Evolutionary conservation across 306 rosid genomes (phyloP), one percentile per base, ranked within the genome.

Genomic region (Alnus glutinosa): DNA sequence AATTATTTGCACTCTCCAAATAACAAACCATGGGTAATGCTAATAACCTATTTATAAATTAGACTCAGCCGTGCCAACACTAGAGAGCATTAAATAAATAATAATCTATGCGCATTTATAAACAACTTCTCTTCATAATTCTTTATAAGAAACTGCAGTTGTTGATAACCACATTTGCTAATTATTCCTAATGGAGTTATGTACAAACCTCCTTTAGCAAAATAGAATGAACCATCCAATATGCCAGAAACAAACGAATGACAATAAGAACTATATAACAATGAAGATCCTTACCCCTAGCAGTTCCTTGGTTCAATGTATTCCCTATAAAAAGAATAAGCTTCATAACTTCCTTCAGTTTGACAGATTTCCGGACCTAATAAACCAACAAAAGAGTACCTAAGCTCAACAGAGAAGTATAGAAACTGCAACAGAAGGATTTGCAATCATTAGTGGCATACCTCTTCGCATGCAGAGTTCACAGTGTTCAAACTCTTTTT

Each of bases 221-320:
- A 19, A 39, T 18, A 68, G 30, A 68, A 68, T 18, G 50, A 68
- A 44, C 19, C 70, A 7, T 74, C 54, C 47, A 78, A 76, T 32
- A 46, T 49, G 62, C 78, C 63, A 78, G 80, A 73, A 79, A 76
- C 73, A 6, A 37, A 79, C 58, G 59, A 62, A 42, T 59, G 39
- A 77, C 42, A 44, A 72, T 3, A 14, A 46, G 50, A 59, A 42
- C 9, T 5, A 9, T 48, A 32, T 82, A 75, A 68, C 2, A 39
- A 54, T 16, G 18, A 47, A 57, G 54, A 76, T 11, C 80, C 92
- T 82, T 84, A 90, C 99, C 99, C 89, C 99, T 96, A 28, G 98
- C 98, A 49, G 98, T 96, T 88, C 99, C 99, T 86, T 96, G 94
- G 86, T 96, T 96, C 84, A 96, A 83, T 73, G 96, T 91, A 77